Evolutionary conservation across 768 basidiomycete species (phyloP), one percentile per base, ranked within the genome.

Genomic region (Pleurotus platypus): DNA sequence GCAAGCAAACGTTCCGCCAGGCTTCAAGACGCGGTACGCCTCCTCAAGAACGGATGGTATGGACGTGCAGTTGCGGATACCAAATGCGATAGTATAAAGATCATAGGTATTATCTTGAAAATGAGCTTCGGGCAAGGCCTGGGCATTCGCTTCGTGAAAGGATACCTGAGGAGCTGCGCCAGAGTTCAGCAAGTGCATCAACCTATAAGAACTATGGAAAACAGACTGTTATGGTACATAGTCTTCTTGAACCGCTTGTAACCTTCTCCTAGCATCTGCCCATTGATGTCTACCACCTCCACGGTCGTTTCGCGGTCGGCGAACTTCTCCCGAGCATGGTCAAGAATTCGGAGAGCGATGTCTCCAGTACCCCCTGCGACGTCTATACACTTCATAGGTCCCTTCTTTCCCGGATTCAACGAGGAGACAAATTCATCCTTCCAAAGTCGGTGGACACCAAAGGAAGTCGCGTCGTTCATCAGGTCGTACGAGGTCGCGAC

Each of bases 381-480:
- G 67, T 99, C 97, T 55, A 98, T 86, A 72, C 93, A 96, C 60
- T 83, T 84, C 69, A 85, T 66, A 1, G 87, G 83, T 1, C 89
- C 89, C 59, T 81, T 85, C 55, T 82, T 82, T 39, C 92, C 92
- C 3, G 92, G 94, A 61, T 83, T 81, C 59, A 98, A 71, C 0
- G 78, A 73, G 1, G 84, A 80, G 24, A 98, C 86, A 66, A 92
- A 91, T 15, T 86, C 78, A 70, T 98, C 94, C 73, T 98, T 99
- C 97, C 97, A 99, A 20, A 99, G 75, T 55, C 97, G 82, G 68
- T 98, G 97, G 8, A 98, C 87, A 37, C 97, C 97, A 60, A 98
- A 73, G 2, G 97, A 98, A 71, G 94, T 91, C n/a, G 94, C 92
- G 68, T 98, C 97, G 78, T 99, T 99, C 96, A 99, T 97, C 42